Percentiles rank a stretch among this genome's conserved stretches.
These are phyloP conservation scores for Musa balbisiana DNA, from an alignment of 202 grass and related monocot genomes.

Conservation along the genomic window DNA sequence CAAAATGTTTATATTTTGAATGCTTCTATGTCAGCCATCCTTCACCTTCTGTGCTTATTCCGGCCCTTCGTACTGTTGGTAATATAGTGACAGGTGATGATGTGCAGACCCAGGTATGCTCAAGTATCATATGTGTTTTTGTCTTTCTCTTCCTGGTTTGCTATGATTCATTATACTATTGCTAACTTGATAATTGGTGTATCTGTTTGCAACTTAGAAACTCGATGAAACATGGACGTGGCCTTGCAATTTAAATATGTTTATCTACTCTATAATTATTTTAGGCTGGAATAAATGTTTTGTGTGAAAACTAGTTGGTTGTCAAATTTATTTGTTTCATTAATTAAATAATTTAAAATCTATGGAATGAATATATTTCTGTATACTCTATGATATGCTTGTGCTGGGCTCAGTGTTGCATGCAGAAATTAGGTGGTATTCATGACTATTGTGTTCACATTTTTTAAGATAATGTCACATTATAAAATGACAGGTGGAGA, in stretches of 20 bases:
- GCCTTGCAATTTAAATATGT: background rate
- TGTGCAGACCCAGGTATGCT: slow-evolving; percentile 67
- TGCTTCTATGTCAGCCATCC: slow-evolving; percentile 52
- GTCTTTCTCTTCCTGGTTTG: slow-evolving; percentile 1
- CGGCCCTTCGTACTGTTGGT: slow-evolving; percentile 81
- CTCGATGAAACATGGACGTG: background rate
- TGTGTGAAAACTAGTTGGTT: no score
- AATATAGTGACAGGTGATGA: slow-evolving; percentile 98
- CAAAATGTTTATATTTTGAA: background rate
- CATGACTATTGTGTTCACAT: no score
- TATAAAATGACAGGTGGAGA: no score
- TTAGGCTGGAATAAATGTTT: no score
- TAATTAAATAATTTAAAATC: no score
- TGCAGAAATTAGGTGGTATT: no score
- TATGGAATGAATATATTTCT: no score
- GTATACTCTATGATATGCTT: no score
- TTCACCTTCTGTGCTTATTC: slow-evolving; percentile 88
- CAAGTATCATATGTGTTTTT: background rate
- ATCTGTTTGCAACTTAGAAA: background rate
- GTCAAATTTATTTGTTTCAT: no score
- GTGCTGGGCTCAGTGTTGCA: no score
- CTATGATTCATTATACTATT: background rate
- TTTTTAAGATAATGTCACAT: no score
- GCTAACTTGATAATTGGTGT: background rate
- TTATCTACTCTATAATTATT: no score